Evolutionary conservation across 2,329 filamentous ascomycete genomes (phyloP), one percentile per base, ranked within the genome.

Genomic region (Elsinoe necatrix): DNA sequence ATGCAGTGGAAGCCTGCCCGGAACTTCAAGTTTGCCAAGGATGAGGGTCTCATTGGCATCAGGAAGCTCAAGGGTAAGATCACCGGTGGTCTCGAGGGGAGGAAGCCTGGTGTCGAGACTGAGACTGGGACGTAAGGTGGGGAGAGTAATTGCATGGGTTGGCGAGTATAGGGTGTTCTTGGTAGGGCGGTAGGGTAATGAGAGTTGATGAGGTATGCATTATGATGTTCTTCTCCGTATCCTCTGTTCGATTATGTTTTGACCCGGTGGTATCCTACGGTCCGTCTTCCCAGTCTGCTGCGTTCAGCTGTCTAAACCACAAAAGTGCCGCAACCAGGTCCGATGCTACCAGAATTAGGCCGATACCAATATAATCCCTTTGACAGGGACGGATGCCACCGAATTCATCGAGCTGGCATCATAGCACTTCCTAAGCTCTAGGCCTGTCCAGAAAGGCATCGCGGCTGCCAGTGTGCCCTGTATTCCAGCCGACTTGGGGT

Each of bases 1-100:
- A 95, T 96, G 89, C 92, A 97, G 70, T 97, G 91, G 90, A 87
- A 84, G 66, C 91, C 92, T 0, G 87, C 91, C 68, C 79, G 92
- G 39, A 95, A 95, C 67, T 77, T 83, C 20, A 83, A 84, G 62
- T 97, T 96, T 69, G 91, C 85, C 42, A 95, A 93, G 72, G 80
- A 96, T 65, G 88, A 97, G 75, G 83, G 87, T 0, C 85, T 86
- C 65, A 91, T 85, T 72, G 89, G 87, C 0, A 71, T 90, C 4
- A 78, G 84, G 43, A 88, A 87, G 69, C 73, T 95, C 56, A 87
- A 85, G 69, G 86, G 87, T 65, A 84, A 88, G 67, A 78, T 93
- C 8, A 85, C 84, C 31, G 80, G 81, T 18, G 76, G 76, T 23
- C 71, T 97, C 66, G 83, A 83, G 39, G 92, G 92, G 1, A 79